A percentile compares a stretch with the other conserved stretches of the same genome.
phyloP scores from a whole-genome alignment of 805 yeast species.

The Yamadazyma kitorensis region DNA sequence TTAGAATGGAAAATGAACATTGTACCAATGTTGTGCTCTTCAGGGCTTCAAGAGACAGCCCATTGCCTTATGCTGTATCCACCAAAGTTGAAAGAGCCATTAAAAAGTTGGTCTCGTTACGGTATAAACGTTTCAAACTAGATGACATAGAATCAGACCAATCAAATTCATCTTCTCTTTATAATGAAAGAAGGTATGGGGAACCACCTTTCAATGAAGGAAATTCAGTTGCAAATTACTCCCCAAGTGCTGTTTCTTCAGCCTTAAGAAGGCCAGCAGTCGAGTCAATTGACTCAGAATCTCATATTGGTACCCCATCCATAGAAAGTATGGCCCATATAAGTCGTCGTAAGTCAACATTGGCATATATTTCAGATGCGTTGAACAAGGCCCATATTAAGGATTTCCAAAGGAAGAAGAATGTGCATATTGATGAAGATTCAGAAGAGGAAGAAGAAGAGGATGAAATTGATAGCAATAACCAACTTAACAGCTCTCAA shows the following conservation, averaged over 20 bases:
- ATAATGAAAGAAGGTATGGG: too few species aligned
- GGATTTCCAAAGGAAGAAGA: conserved; percentile 73
- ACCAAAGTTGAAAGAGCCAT: conserved; percentile 34
- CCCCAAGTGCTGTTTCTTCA: conserved; percentile 9
- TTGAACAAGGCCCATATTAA: conserved; percentile 77
- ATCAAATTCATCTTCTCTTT: too few species aligned
- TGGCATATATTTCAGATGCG: conserved; percentile 49
- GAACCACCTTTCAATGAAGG: too few species aligned
- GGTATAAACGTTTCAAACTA: conserved; percentile 16
- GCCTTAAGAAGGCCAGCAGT: conserved; percentile 7
- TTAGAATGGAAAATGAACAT: conserved; percentile 96
- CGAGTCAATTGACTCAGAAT: conserved; percentile 11
- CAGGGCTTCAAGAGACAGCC: conserved; percentile 84
- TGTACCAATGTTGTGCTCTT: conserved; percentile 82
- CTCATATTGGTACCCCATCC: conserved; percentile 4
- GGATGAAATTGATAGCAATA: conserved; percentile 18
- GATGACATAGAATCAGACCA: conserved; percentile 1
- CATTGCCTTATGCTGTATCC: conserved; percentile 68
- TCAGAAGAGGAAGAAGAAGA: conserved; percentile 37
- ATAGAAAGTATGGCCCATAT: conserved; percentile 2
- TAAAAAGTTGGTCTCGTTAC: conserved; percentile 33
- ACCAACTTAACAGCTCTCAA: too few species aligned
- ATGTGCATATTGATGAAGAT: conserved; percentile 24
- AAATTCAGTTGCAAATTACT: too few species aligned
- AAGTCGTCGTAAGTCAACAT: conserved; percentile 15